Evolutionary conservation across 305 asterid genomes (phyloP).

Genomic region (Ilex paraguariensis): DNA sequence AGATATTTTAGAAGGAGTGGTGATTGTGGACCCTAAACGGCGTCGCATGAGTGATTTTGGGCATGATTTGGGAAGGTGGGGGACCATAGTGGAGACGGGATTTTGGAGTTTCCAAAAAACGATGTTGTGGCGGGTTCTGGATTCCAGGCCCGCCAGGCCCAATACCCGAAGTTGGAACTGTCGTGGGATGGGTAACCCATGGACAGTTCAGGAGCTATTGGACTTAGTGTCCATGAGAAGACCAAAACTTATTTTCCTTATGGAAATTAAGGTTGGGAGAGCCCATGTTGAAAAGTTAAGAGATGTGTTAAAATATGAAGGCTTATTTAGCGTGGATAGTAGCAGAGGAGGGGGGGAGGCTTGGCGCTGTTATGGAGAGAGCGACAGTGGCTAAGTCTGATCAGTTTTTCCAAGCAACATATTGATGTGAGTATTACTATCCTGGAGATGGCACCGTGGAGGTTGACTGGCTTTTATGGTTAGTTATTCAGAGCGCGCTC

Average conservation of each 20-base stretch:
- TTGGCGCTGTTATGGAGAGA: not conserved
- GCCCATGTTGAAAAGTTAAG: not conserved
- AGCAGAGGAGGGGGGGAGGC: not conserved
- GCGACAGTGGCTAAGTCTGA: not conserved
- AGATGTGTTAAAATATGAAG: not conserved
- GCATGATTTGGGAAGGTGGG: too few species aligned
- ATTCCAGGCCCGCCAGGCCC: not conserved
- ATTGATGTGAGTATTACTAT: not conserved
- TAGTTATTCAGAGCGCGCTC: not conserved
- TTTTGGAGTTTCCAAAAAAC: conserved; percentile 1
- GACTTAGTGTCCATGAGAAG: not conserved
- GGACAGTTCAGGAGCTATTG: not conserved
- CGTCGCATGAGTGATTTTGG: too few species aligned
- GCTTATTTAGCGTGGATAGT: not conserved
- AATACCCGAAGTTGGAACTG: conserved; percentile 4
- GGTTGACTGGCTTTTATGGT: not conserved
- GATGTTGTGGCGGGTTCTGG: not conserved
- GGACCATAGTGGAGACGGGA: too few species aligned
- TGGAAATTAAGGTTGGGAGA: not conserved
- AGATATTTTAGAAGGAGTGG: too few species aligned
- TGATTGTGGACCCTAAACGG: too few species aligned
- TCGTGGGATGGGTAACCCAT: conserved; percentile 6
- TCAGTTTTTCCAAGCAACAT: not conserved
- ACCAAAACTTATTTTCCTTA: too few species aligned
- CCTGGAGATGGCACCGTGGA: not conserved